Evolutionary conservation across 176 grass and related monocot species (phyloP).

Genomic region (Musa acuminata): DNA sequence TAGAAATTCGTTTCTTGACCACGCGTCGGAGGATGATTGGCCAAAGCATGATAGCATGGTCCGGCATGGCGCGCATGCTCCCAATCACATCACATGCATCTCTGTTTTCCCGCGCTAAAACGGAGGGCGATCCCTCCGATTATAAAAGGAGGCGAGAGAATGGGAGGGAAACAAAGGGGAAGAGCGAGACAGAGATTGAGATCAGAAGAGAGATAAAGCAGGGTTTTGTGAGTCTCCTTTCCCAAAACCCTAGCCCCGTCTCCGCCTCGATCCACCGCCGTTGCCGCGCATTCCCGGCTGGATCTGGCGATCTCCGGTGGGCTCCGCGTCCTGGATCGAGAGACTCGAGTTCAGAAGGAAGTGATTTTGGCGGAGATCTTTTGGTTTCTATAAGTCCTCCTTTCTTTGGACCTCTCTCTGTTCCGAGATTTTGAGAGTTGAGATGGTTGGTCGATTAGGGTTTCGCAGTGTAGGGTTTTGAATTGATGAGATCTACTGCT

Average conservation of each 20-base stretch:
- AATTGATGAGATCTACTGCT: background rate
- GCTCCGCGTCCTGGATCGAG: background rate
- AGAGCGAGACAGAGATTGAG: background rate
- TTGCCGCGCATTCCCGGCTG: background rate
- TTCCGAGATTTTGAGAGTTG: background rate
- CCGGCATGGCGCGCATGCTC: background rate
- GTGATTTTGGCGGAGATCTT: background rate
- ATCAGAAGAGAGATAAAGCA: background rate
- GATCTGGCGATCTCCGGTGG: background rate
- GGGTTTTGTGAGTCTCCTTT: constrained; percentile 2
- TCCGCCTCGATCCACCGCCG: background rate
- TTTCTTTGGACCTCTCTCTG: background rate
- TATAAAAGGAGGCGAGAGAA: constrained; percentile 15
- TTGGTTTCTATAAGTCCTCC: background rate
- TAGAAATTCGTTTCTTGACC: background rate
- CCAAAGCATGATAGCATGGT: background rate
- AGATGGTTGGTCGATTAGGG: constrained; percentile 13
- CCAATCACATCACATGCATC: constrained; percentile 2
- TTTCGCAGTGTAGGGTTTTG: background rate
- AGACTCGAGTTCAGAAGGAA: background rate
- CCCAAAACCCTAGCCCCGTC: constrained; percentile 11
- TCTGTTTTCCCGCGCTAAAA: constrained; percentile 10
- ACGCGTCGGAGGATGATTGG: background rate
- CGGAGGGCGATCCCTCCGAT: background rate
- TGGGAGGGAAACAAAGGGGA: background rate